Evolutionary conservation across 1,284 basidiomycete species (phyloP).

Genomic region (Austroboletus novae-zelandiae): DNA sequence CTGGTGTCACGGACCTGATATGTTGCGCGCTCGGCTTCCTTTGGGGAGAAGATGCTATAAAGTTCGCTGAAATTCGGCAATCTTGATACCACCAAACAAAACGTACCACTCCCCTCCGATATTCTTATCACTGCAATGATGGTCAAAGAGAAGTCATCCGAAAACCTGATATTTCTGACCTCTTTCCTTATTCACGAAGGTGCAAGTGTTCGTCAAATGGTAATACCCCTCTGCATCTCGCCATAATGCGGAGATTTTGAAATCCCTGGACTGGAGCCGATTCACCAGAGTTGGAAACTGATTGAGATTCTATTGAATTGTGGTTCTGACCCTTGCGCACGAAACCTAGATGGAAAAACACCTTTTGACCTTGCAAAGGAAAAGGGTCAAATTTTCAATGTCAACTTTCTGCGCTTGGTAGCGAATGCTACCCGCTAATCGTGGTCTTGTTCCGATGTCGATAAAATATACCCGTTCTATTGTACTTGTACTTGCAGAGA

Average conservation of each 20-base stretch:
- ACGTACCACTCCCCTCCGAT: background rate
- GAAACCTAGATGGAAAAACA: background rate
- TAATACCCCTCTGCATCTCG: conserved; percentile 3
- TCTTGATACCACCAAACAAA: background rate
- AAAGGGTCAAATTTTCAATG: background rate
- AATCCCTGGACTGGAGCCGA: too few species aligned
- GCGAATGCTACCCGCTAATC: too few species aligned
- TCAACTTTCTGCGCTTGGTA: conserved; percentile 4
- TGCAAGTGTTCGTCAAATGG: background rate
- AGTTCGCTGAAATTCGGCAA: background rate
- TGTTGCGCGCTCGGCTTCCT: background rate
- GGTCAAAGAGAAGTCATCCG: background rate
- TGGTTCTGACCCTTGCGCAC: background rate
- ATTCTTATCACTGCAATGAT: background rate
- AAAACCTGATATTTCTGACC: background rate
- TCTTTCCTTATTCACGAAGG: background rate
- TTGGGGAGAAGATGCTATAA: background rate
- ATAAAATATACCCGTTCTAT: background rate
- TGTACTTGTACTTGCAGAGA: background rate
- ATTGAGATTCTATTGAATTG: background rate
- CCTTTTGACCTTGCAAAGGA: conserved; percentile 1
- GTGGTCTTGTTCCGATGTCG: too few species aligned
- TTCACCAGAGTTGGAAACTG: background rate
- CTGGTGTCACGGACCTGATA: background rate
- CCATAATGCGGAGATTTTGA: too few species aligned